A percentile compares a stretch with the other conserved stretches of the same genome.
Conservation (phyloP, 2,329 filamentous ascomycete species). For the Emergomyces orientalis region DNA sequence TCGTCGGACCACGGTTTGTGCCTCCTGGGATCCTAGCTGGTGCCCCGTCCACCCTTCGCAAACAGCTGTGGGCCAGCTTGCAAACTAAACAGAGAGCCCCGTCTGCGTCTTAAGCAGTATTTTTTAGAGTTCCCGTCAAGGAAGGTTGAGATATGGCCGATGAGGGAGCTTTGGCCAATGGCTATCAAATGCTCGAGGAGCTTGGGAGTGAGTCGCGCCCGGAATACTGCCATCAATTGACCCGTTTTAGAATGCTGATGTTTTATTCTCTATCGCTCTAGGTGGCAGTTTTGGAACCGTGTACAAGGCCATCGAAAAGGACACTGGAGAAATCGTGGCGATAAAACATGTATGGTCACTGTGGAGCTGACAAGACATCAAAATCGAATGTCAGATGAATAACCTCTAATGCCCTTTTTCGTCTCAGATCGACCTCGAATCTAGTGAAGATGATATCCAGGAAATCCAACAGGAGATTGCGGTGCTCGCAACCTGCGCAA, state of each 20-base stretch:
- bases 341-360: conserved; percentile 74
- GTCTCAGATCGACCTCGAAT: conserved; percentile 87
- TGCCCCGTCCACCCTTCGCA: background rate
- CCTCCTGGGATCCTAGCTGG: background rate
- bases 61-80: background rate
- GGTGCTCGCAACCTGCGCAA: conserved; percentile 88
- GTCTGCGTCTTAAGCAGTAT: background rate
- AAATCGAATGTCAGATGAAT: background rate
- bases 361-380: background rate
- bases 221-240: background rate
- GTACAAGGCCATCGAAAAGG: conserved; percentile 88
- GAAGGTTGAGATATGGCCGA: conserved; percentile 29
- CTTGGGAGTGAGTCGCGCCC: conserved; percentile 64
- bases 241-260: conserved; percentile 3
- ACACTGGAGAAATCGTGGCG: conserved; percentile 85
- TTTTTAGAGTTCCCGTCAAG: background rate
- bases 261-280: conserved; percentile 29
- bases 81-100: background rate
- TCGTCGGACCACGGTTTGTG: background rate
- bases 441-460: conserved; percentile 94
- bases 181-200: conserved; percentile 93
- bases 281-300: conserved; percentile 94
- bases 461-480: conserved; percentile 98
- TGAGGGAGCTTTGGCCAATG: conserved; percentile 57
- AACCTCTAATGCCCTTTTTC: conserved; percentile 9